Evolutionary conservation across 306 rosid genomes (phyloP).

Genomic region (Herpetospermum pedunculosum): DNA sequence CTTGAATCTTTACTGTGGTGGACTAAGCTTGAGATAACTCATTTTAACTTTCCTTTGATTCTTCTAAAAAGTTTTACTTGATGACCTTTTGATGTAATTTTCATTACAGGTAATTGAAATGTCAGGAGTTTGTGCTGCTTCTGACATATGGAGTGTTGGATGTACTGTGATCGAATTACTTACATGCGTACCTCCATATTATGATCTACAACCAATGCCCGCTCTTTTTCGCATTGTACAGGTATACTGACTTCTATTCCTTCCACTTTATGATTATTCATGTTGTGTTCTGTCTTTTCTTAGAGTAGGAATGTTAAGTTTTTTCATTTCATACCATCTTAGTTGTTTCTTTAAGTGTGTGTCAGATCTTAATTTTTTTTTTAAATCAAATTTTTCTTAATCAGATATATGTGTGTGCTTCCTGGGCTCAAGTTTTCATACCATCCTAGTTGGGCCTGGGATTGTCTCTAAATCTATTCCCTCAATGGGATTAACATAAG

Average conservation of each 20-base stretch:
- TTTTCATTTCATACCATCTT: neutral
- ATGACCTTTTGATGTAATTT: neutral
- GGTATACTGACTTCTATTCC: slow-evolving; percentile 24
- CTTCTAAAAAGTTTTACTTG: neutral
- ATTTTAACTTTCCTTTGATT: neutral
- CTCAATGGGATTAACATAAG: neutral
- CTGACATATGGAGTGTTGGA: slow-evolving; percentile 99
- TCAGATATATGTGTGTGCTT: neutral
- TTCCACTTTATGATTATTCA: neutral
- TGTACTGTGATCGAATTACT: slow-evolving; percentile 98
- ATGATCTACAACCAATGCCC: slow-evolving; percentile 98
- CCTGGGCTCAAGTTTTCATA: neutral
- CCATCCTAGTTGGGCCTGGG: neutral
- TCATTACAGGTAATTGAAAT: slow-evolving; percentile 88
- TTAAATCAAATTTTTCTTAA: neutral
- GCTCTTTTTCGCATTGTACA: slow-evolving; percentile 98
- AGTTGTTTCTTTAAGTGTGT: neutral
- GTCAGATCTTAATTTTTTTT: neutral
- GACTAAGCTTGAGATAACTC: neutral
- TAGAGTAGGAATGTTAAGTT: neutral
- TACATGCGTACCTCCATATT: slow-evolving; percentile 95
- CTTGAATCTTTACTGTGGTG: neutral
- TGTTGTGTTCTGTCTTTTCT: neutral
- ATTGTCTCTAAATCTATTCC: neutral
- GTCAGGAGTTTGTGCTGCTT: slow-evolving; percentile 99